Percentiles rank a stretch among this genome's conserved stretches.
Evolutionary conservation across 345 rosid genomes (phyloP).

Genomic region (Draba incana): DNA sequence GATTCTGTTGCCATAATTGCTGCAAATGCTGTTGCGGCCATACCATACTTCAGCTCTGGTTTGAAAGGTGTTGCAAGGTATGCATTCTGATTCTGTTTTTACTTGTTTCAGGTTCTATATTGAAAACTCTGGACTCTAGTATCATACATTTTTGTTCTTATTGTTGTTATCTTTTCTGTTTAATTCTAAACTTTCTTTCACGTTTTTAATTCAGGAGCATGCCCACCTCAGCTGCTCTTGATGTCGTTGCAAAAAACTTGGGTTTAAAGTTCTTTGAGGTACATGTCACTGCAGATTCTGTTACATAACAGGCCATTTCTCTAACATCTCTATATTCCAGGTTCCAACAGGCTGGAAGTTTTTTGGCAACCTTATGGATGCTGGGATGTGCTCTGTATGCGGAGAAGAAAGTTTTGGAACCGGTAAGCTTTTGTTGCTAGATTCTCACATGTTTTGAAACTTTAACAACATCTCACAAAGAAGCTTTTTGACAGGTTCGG

Average conservation of each 20-base stretch:
- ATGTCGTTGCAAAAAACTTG: slow-evolving; percentile 80
- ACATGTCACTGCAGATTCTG: slow-evolving; percentile 14
- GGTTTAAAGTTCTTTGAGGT: slow-evolving; percentile 92
- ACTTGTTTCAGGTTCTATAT: not conserved
- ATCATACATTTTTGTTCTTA: not conserved
- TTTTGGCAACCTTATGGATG: slow-evolving; percentile 96
- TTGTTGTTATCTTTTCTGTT: not conserved
- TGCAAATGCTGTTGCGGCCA: slow-evolving; percentile 85
- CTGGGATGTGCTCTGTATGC: slow-evolving; percentile 82
- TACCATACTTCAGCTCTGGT: slow-evolving; percentile 87
- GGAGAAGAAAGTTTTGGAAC: slow-evolving; percentile 98
- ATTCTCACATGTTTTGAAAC: not conserved
- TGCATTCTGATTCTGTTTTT: slow-evolving; percentile 6
- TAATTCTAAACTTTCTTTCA: not conserved
- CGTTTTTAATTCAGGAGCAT: slow-evolving; percentile 68
- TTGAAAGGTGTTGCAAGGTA: slow-evolving; percentile 97
- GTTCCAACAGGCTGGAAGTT: slow-evolving; percentile 97
- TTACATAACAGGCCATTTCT: not conserved
- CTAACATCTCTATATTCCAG: slow-evolving; percentile 39
- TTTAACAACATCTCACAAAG: not conserved
- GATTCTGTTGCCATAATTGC: slow-evolving; percentile 97
- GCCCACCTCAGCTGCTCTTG: slow-evolving; percentile 97
- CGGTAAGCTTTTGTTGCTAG: slow-evolving; percentile 47
- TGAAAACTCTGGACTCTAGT: not conserved
- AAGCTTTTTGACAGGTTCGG: slow-evolving; percentile 60